Conservation (phyloP, 2,329 filamentous ascomycete genomes). For the Colletotrichum somersetense region DNA sequence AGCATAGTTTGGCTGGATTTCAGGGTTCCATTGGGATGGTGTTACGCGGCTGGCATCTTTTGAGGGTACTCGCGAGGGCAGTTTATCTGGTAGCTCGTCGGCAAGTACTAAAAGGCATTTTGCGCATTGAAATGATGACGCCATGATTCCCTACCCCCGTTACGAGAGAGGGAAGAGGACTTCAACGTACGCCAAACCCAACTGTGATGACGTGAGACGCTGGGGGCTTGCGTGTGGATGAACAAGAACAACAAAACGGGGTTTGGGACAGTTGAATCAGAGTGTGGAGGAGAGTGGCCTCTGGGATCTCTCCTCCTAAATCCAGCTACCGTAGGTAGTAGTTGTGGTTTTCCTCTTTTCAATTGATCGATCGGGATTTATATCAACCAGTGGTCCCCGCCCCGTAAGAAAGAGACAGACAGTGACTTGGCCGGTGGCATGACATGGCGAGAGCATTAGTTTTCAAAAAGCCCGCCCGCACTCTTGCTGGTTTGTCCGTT, state of each 20-base stretch:
- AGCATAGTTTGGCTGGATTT: conserved; percentile 59
- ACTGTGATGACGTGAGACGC: conserved; percentile 36
- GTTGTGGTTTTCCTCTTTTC: conserved; percentile 22
- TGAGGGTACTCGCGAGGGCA: conserved; percentile 63
- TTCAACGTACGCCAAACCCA: conserved; percentile 11
- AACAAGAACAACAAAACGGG: conserved; percentile 28
- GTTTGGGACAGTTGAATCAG: conserved; percentile 20
- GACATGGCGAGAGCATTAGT: background rate
- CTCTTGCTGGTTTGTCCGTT: no score
- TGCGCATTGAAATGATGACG: conserved; percentile 57
- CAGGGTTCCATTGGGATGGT: conserved; percentile 73
- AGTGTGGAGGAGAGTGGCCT: conserved; percentile 19
- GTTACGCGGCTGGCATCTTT: conserved; percentile 76
- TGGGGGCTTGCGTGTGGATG: conserved; percentile 31
- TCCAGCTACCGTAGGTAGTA: conserved; percentile 28
- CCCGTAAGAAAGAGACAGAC: background rate
- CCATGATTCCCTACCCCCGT: conserved; percentile 35
- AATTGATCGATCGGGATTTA: conserved; percentile 25
- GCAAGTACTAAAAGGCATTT: conserved; percentile 63
- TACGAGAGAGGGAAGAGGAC: conserved; percentile 27
- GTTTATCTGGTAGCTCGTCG: conserved; percentile 62
- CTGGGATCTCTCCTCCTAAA: conserved; percentile 8
- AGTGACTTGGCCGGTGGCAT: conserved; percentile 7
- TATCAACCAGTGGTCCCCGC: conserved; percentile 1
- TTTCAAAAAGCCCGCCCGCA: background rate